phyloP scores from a whole-genome alignment of 495 filamentous ascomycete genomes.

The Chaetomium fimeti region DNA sequence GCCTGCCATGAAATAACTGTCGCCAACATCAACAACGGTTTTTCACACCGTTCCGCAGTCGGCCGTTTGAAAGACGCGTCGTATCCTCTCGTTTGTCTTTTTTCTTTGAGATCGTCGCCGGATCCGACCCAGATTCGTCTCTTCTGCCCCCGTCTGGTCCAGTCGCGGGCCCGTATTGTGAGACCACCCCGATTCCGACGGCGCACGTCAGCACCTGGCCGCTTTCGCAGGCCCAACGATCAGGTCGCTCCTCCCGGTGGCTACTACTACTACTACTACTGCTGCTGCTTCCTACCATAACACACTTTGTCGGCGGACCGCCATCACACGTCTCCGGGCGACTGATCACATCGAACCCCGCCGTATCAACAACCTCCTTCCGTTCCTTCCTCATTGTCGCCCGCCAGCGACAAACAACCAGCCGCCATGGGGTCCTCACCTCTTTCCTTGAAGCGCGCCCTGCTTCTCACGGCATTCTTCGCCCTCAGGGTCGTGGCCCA shows the following conservation, averaged over 20 bases:
- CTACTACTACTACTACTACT: too few relatives aligned
- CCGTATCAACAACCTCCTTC: neutral
- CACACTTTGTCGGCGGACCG: neutral
- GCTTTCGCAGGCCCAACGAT: conserved; percentile 8
- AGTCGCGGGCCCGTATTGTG: conserved; percentile 14
- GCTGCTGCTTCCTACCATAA: neutral
- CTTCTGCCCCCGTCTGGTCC: neutral
- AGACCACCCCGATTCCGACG: conserved; percentile 21
- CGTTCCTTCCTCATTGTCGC: neutral
- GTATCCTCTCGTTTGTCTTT: conserved; percentile 34
- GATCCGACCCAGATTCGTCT: neutral
- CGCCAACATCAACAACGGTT: neutral
- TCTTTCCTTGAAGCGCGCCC: conserved; percentile 38
- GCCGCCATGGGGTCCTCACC: conserved; percentile 31
- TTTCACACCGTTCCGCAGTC: conserved; percentile 14
- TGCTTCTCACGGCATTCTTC: conserved; percentile 37
- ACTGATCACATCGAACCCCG: neutral
- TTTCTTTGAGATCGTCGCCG: conserved; percentile 18
- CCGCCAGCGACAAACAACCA: neutral
- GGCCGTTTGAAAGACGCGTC: conserved; percentile 23
- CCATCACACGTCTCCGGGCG: neutral
- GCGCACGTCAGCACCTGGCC: conserved; percentile 23
- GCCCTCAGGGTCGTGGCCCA: conserved; percentile 40
- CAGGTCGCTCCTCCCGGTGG: neutral
- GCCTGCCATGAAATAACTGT: conserved; percentile 16